Evolutionary conservation across 345 rosid species (phyloP).

Genomic region (Corchorus capsularis): DNA sequence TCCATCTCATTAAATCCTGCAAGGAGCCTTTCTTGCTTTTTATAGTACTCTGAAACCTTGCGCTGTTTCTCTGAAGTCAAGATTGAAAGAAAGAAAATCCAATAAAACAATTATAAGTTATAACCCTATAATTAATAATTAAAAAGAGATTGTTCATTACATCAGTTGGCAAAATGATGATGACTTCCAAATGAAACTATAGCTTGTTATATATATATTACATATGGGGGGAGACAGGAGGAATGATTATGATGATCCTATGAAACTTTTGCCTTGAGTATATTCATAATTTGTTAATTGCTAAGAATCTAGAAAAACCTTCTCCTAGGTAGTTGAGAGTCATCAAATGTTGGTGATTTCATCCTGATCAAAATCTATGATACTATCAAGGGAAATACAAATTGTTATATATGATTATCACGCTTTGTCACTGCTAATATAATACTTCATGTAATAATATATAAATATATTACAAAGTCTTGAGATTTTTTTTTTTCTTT

Average conservation of each 20-base stretch:
- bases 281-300: neutral
- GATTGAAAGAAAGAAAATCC: neutral
- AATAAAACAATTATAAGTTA: neutral
- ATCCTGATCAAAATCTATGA: neutral
- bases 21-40: constrained; percentile 77
- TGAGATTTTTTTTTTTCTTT: too few species aligned
- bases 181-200: neutral
- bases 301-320: neutral
- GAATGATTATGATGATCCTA: neutral
- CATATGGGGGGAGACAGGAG: neutral
- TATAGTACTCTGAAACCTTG: constrained; percentile 74
- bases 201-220: neutral
- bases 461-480: too few species aligned
- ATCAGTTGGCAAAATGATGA: neutral
- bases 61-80: constrained; percentile 55
- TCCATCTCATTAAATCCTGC: constrained; percentile 81
- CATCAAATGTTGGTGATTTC: neutral
- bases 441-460: too few species aligned
- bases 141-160: neutral
- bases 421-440: neutral
- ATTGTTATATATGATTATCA: too few species aligned
- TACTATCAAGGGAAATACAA: neutral
- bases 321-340: neutral
- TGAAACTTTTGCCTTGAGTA: neutral
- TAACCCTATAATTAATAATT: too few species aligned